phyloP scores from a whole-genome alignment of 306 rosid genomes.

The Quillaja saponaria region DNA sequence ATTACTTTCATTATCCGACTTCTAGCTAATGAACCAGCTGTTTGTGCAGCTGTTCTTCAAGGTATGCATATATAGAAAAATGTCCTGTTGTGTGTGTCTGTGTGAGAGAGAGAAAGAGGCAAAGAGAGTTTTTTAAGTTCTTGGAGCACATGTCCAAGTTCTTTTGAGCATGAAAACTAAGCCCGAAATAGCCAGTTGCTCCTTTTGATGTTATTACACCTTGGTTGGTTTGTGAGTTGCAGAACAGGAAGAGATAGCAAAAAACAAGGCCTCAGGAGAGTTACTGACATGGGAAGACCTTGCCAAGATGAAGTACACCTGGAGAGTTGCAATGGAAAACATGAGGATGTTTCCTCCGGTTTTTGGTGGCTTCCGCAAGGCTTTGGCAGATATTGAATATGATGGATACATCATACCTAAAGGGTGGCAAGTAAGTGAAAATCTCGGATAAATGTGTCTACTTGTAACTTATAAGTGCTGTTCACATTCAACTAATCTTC shows the following conservation, averaged over 20 bases:
- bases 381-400: constrained; percentile 54
- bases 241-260: constrained; percentile 74
- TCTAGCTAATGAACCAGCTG: constrained; percentile 53
- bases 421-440: constrained; percentile 80
- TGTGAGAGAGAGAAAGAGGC: not conserved
- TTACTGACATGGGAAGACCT: constrained; percentile 75
- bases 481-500: not conserved
- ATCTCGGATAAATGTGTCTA: not conserved
- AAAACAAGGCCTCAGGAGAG: constrained; percentile 53
- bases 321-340: constrained; percentile 78
- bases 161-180: no score
- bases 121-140: no score
- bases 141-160: not conserved
- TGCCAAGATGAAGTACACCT: constrained; percentile 79
- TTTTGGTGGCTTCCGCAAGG: constrained; percentile 60
- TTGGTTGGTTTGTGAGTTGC: constrained; percentile 22
- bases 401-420: constrained; percentile 68
- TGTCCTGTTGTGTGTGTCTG: not conserved
- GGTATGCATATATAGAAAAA: constrained; percentile 43
- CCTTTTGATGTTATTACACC: not conserved
- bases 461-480: not conserved
- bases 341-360: constrained; percentile 66
- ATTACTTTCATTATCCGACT: constrained; percentile 55
- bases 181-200: no score
- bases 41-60: constrained; percentile 59